Conservation (phyloP, 352 stramenopile species). For the Elongisporangium anandrum region DNA sequence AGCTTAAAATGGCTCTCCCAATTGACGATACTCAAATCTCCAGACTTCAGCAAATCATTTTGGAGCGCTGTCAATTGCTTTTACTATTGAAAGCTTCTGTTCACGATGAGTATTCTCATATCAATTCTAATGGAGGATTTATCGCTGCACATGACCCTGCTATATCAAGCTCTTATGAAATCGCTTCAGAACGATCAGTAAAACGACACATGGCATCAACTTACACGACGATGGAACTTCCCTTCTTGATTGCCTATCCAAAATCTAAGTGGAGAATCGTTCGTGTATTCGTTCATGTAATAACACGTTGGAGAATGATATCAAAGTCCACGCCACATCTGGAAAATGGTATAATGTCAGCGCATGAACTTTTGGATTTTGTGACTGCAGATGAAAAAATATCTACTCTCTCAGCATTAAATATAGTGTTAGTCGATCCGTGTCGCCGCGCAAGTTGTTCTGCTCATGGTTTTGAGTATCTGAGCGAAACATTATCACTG, state of each 20-base stretch:
- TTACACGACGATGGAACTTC: constrained; percentile 20
- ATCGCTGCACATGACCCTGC: constrained; percentile 28
- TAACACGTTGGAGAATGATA: constrained; percentile 33
- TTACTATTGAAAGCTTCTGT: constrained; percentile 22
- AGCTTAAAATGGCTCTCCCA: constrained; percentile 25
- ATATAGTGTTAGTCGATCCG: constrained; percentile 35
- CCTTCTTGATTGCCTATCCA: constrained; percentile 37
- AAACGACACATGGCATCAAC: constrained; percentile 22
- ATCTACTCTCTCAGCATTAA: constrained; percentile 15
- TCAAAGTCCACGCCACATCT: not conserved
- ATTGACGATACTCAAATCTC: not conserved
- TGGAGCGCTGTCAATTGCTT: constrained; percentile 45
- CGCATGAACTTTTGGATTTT: constrained; percentile 24
- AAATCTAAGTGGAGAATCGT: constrained; percentile 43
- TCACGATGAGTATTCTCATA: constrained; percentile 24
- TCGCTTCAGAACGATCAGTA: constrained; percentile 7
- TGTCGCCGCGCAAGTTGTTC: constrained; percentile 41
- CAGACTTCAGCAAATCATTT: constrained; percentile 17
- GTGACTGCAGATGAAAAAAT: constrained; percentile 26
- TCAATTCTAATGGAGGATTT: constrained; percentile 25
- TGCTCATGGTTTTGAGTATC: constrained; percentile 30
- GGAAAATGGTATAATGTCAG: not conserved
- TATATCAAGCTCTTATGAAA: constrained; percentile 10
- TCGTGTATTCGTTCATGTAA: constrained; percentile 30
- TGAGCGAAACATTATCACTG: constrained; percentile 39